Base-by-base conservation (phyloP, 768 basidiomycete species). In the Termitomyces sp. region DNA sequence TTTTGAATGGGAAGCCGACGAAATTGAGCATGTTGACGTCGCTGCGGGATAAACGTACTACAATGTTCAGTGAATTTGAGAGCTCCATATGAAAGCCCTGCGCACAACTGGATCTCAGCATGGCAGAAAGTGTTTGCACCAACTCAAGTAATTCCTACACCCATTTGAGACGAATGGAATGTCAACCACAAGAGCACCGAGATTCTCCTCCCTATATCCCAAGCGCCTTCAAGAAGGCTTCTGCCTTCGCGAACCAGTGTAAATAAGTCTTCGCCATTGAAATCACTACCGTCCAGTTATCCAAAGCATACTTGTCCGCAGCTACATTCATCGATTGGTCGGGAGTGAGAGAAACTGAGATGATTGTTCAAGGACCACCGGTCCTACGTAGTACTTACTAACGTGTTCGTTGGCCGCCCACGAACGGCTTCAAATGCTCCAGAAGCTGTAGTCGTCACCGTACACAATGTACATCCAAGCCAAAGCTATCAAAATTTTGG, bases 11-110 rank as follows among this genome's bases (percentile, higher is more conserved):
- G 29, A 29, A 29, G 21, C 42, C 53, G 12, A 3, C 8, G 17
- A 23, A 53, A 21, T 31, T 44, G n/a, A 41, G 52, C n/a, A 43
- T 34, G 23, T 43, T 43, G 19, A 53, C 40, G 11, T 53, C 42
- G 17, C n/a, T 32, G 10, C 41, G 41, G 34, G 53, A 42, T 16
- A 54, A 10, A 2, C 53, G 53, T 21, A 32, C 53, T 3, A 54
- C 2, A 14, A 54, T 45, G 35, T 54, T 32, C 23, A 21, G 2
- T n/a, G 53, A 31, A 14, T 32, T 54, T 7, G 53, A 54, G 19
- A 54, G 4, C 23, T 54, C 45, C 16, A 54, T 16, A 10, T 54
- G 41, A 23, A 53, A 53, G 10, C 52, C 52, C 52, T 53, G 32
- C 2, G 21, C n/a, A n/a, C n/a, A n/a, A n/a, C 3, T 27, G 11